Evolutionary conservation across 1,139 yeast species (phyloP).

Genomic region (Geotrichum fermentans): DNA sequence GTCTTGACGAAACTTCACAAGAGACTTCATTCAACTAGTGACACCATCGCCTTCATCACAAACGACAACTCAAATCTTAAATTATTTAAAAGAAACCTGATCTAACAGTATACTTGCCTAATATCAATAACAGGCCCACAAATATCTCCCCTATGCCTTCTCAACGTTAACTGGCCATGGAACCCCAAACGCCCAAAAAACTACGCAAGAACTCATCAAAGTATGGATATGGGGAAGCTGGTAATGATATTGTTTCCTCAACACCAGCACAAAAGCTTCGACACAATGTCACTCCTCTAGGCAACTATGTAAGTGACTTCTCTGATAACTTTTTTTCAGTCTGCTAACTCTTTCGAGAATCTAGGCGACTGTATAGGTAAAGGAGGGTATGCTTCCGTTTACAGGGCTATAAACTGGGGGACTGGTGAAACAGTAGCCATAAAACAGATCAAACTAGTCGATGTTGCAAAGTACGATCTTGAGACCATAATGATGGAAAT

Average conservation of each 20-base stretch:
- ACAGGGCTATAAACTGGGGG: constrained; percentile 56
- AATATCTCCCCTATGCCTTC: background rate
- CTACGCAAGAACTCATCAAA: constrained; percentile 16
- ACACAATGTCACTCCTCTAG: constrained; percentile 9
- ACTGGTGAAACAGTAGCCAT: constrained; percentile 77
- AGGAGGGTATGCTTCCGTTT: constrained; percentile 79
- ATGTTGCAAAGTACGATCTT: constrained; percentile 35
- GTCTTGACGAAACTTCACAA: background rate
- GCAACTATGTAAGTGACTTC: constrained; percentile 17
- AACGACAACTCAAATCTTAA: too few relatives aligned
- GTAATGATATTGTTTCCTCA: constrained; percentile 17
- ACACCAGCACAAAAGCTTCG: constrained; percentile 18
- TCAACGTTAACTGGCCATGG: background rate
- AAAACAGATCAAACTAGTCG: constrained; percentile 64
- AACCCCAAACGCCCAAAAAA: constrained; percentile 19
- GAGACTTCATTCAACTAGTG: too few relatives aligned
- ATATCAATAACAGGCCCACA: too few relatives aligned
- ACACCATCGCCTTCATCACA: too few relatives aligned
- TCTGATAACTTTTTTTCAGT: background rate
- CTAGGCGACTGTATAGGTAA: constrained; percentile 60
- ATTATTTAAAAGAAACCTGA: too few relatives aligned
- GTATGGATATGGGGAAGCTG: constrained; percentile 15
- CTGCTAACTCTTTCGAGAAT: constrained; percentile 26
- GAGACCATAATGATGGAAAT: constrained; percentile 42
- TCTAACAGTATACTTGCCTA: too few relatives aligned